Conservation (phyloP, 768 basidiomycete species). For the Leccinum imitatum region DNA sequence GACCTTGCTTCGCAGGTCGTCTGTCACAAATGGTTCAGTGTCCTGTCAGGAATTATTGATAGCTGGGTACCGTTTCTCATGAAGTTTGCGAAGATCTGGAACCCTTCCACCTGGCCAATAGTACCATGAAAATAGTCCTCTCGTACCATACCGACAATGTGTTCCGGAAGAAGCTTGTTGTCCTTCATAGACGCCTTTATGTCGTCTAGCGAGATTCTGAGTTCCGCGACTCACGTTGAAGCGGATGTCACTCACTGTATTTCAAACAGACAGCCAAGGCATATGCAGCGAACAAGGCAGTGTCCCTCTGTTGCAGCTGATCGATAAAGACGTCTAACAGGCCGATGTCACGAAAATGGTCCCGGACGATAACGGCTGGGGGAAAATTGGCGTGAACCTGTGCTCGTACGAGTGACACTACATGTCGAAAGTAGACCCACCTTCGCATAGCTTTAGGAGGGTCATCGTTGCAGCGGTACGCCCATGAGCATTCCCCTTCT, state of each 20-base stretch:
- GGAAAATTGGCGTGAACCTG: no score
- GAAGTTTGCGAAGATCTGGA: background rate
- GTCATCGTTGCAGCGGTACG: no score
- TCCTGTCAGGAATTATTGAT: background rate
- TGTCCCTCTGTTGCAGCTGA: background rate
- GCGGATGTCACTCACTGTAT: background rate
- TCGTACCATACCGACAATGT: background rate
- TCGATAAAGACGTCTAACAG: background rate
- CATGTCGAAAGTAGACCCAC: no score
- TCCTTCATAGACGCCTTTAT: background rate
- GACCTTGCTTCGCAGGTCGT: background rate
- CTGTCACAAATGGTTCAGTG: background rate
- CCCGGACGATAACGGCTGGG: no score
- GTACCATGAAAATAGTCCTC: background rate
- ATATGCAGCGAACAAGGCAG: background rate
- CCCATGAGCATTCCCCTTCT: no score
- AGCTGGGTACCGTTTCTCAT: background rate
- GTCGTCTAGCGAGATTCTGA: background rate
- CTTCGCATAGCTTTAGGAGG: no score
- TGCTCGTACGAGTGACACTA: no score
- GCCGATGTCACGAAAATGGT: background rate
- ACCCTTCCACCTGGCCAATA: background rate
- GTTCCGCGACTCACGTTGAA: background rate
- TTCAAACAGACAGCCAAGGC: background rate
- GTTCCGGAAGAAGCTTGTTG: background rate